These are phyloP conservation scores for Desmodesmus armatus DNA, from an alignment of 139 green algal genomes.

Conservation along the genomic window DNA sequence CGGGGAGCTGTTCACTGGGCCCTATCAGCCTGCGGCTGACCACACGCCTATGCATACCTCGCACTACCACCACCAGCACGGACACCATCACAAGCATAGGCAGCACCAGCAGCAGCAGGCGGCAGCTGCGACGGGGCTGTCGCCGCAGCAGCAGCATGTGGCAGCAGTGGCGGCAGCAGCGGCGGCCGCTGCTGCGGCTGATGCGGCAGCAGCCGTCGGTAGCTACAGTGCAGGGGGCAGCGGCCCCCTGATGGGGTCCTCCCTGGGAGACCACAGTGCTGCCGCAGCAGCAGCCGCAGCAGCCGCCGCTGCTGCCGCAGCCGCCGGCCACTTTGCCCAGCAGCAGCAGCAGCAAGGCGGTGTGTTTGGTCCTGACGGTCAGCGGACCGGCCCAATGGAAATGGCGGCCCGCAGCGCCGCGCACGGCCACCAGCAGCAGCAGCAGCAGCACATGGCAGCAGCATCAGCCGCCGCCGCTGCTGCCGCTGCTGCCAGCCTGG, in stretches of 20 bases:
- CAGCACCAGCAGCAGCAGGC: not conserved
- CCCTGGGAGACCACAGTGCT: no score
- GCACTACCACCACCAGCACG: conserved; percentile 21
- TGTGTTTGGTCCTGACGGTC: no score
- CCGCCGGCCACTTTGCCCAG: not conserved
- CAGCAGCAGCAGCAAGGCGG: conserved; percentile 25
- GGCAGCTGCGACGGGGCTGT: not conserved
- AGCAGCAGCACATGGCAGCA: conserved; percentile 30
- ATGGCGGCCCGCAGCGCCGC: conserved; percentile 23
- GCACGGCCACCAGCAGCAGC: conserved; percentile 24
- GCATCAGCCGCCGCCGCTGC: conserved; percentile 21
- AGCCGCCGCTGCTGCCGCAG: not conserved
- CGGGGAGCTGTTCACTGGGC: conserved; percentile 74
- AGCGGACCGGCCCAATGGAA: not conserved
- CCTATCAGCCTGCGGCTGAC: conserved; percentile 77
- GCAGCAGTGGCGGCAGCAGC: conserved; percentile 36
- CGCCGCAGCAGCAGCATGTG: conserved; percentile 33
- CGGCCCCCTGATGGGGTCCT: not conserved
- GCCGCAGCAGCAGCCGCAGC: not conserved
- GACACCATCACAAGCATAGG: not conserved
- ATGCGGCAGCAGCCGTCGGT: conserved; percentile 7
- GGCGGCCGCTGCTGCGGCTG: conserved; percentile 10
- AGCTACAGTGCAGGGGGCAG: not conserved
- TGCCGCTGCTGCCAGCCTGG: no score
- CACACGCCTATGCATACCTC: not conserved